Evolutionary conservation across 306 rosid genomes (phyloP), one percentile per base, ranked within the genome.

Genomic region (Carpinus viminea): DNA sequence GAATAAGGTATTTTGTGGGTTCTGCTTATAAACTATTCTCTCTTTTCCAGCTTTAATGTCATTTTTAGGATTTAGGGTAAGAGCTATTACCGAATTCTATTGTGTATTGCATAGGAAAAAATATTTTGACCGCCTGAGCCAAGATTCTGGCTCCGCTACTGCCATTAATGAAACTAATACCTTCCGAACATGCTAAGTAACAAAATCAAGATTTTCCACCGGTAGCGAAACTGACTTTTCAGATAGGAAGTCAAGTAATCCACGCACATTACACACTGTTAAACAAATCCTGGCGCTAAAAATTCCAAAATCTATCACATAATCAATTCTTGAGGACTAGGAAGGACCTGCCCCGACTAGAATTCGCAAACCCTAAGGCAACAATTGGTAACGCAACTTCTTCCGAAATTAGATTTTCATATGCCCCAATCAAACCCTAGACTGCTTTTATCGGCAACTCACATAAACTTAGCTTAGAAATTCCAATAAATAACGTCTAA

Each of bases 361-460:
- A 11, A 10, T n/a, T 6, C 21, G 17, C 21, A 68, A 68, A 64
- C 70, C 70, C 41, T 26, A 61, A 13, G 18, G 17, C 18, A 24
- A 64, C 70, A 17, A 64, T 15, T 64, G 45, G 45, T 64, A 2
- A 26, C 18, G 26, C 50, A 48, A 60, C 47, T 16, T 7, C 0
- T 20, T 7, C 55, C n/a, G 68, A 36, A 72, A 74, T 31, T 28
- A 28, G 38, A 52, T 21, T 12, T 68, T 82, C 50, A 54, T 20
- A 11, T 7, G 13, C 20, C 21, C n/a, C 4, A 76, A n/a, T 12
- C 13, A 41, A 83, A 80, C 88, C 91, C 86, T 80, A 85, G 76
- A 50, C 60, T 51, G 12, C 72, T 15, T 3, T 38, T 36, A 78
- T 12, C 54, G 36, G 46, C 47, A 50, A 79, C 28, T 36, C 31